Conservation (phyloP, 2,329 filamentous ascomycete species). For the Xylariaceae sp. region DNA sequence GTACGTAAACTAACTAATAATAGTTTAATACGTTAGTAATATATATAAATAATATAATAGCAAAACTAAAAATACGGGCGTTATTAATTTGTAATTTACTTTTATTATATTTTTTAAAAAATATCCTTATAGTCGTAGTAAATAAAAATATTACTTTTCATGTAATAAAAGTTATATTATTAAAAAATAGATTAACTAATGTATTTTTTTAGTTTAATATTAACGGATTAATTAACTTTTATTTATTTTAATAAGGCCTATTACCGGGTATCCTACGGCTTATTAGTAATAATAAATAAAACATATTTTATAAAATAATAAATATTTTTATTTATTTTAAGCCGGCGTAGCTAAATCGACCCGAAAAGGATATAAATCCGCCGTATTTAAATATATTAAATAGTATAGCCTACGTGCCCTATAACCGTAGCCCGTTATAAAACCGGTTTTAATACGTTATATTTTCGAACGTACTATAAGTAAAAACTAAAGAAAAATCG, state of each 20-base stretch:
- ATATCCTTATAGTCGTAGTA: neutral
- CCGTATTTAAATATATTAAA: too few species aligned
- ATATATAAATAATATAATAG: neutral
- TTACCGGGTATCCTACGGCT: too few species aligned
- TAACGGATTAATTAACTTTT: neutral
- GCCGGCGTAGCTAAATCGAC: neutral
- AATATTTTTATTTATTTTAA: neutral
- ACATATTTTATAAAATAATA: neutral
- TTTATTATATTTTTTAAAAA: neutral
- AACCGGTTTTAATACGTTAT: too few species aligned
- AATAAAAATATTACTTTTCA: neutral
- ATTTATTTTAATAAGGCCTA: too few species aligned
- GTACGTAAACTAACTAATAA: too few species aligned
- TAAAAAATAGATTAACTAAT: neutral
- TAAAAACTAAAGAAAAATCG: neutral
- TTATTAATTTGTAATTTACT: neutral
- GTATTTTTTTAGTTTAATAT: neutral
- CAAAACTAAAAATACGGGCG: neutral
- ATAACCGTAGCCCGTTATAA: too few species aligned
- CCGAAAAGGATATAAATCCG: neutral
- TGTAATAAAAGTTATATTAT: too few species aligned
- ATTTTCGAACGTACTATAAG: neutral
- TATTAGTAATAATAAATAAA: neutral
- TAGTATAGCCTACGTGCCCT: too few species aligned
- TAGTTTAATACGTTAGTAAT: neutral